Evolutionary conservation across 129 eudicot genomes (phyloP).

Genomic region (Erigeron canadensis): DNA sequence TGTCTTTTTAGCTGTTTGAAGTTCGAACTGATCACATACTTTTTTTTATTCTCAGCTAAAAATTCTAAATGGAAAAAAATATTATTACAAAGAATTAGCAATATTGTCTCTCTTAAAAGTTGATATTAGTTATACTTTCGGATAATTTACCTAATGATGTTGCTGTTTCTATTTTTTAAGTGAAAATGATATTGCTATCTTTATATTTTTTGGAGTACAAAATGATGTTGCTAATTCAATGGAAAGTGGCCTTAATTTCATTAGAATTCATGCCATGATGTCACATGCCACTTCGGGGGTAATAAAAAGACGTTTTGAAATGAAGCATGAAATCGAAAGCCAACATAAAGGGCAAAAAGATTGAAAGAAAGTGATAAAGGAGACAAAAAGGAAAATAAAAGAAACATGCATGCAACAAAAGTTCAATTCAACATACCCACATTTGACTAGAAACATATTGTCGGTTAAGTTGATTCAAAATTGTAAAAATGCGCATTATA

Average conservation of each 20-base stretch:
- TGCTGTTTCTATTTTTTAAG: neutral
- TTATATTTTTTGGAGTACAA: neutral
- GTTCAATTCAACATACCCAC: neutral
- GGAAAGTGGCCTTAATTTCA: neutral
- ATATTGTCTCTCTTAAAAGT: too few species aligned
- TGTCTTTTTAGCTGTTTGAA: too few species aligned
- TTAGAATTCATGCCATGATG: conserved; percentile 12
- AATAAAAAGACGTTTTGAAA: conserved; percentile 12
- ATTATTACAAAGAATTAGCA: too few species aligned
- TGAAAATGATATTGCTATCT: neutral
- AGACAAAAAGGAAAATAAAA: conserved; percentile 21
- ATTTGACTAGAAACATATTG: neutral
- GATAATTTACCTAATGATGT: neutral
- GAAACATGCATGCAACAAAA: neutral
- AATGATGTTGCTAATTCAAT: conserved; percentile 6
- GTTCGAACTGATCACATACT: too few species aligned
- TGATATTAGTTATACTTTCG: too few species aligned
- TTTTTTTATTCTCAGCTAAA: too few species aligned
- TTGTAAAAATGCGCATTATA: neutral
- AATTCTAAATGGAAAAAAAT: too few species aligned
- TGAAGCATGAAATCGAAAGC: conserved; percentile 25
- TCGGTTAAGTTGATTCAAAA: neutral
- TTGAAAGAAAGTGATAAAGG: conserved; percentile 16
- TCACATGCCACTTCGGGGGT: conserved; percentile 15
- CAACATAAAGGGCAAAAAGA: conserved; percentile 23